Conservation (phyloP, 192 early-diverging fungal species). For the Coemansia sp. region DNA sequence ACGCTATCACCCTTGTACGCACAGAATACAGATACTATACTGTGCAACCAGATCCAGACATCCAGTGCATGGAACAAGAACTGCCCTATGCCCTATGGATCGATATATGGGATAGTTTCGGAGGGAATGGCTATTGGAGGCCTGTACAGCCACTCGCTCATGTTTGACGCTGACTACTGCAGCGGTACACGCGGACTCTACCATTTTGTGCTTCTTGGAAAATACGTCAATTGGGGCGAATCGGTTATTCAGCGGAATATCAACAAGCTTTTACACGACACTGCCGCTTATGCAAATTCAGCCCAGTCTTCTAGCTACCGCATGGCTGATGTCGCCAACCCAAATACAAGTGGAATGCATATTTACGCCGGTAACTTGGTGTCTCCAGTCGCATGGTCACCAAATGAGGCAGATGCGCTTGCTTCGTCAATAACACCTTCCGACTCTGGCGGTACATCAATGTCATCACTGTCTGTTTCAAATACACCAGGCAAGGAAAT, state of each 20-base stretch:
- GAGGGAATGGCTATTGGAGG: slow-evolving; percentile 17
- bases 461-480: not conserved
- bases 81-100: slow-evolving; percentile 21
- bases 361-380: not conserved
- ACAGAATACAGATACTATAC: slow-evolving; percentile 6
- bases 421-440: not conserved
- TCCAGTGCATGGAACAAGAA: not conserved
- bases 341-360: not conserved
- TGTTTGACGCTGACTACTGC: slow-evolving; percentile 14
- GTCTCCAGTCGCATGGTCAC: not conserved
- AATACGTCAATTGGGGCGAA: slow-evolving; percentile 24
- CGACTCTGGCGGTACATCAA: not conserved
- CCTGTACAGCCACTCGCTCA: slow-evolving; percentile 20
- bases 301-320: not conserved
- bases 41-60: slow-evolving; percentile 1
- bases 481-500: not conserved
- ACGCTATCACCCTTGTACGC: slow-evolving; percentile 9
- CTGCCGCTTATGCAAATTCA: not conserved
- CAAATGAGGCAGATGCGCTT: not conserved
- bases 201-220: slow-evolving; percentile 16
- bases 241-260: slow-evolving; percentile 12
- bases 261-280: not conserved
- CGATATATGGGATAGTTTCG: slow-evolving; percentile 7
- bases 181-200: slow-evolving; percentile 11
- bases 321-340: slow-evolving; percentile 2